Evolutionary conservation across 805 yeast genomes (phyloP).

Genomic region (Priceomyces haplophilus): DNA sequence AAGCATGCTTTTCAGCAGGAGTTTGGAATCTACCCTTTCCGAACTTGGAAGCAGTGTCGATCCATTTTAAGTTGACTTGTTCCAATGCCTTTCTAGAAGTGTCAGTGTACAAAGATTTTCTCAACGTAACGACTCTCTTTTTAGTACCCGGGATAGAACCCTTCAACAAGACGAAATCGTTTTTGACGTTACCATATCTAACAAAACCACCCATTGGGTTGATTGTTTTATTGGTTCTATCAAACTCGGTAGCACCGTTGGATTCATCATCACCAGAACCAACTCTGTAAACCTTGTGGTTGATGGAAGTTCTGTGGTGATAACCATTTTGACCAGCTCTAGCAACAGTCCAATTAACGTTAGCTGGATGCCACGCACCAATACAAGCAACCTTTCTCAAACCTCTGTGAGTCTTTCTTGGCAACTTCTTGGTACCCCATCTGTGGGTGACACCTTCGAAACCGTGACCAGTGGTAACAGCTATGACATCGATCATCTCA

Average conservation of each 20-base stretch:
- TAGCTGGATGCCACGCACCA: constrained; percentile 99
- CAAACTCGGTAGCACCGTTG: constrained; percentile 93
- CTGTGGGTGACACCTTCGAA: constrained; percentile 99
- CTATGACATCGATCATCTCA: constrained; percentile 97
- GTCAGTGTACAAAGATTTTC: constrained; percentile 97
- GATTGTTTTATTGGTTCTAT: constrained; percentile 99
- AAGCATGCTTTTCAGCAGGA: constrained; percentile 99
- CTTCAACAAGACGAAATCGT: constrained; percentile 96
- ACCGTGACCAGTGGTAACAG: constrained; percentile 99
- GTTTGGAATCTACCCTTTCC: constrained; percentile 99
- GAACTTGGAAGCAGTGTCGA: constrained; percentile 99
- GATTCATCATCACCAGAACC: constrained; percentile 96
- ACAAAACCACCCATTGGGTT: constrained; percentile 99
- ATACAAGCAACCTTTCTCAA: constrained; percentile 99
- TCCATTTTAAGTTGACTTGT: constrained; percentile 97
- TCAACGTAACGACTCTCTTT: constrained; percentile 98
- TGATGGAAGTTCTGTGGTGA: constrained; percentile 99
- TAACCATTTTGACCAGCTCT: constrained; percentile 99
- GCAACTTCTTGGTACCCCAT: constrained; percentile 99
- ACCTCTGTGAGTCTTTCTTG: constrained; percentile 99
- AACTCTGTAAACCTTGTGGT: constrained; percentile 99
- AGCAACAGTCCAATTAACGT: constrained; percentile 99
- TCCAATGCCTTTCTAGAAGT: constrained; percentile 97
- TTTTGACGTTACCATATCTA: constrained; percentile 96
- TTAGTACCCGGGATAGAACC: constrained; percentile 99